These are phyloP conservation scores for Arthrocladium fulminans DNA, from an alignment of 2,329 filamentous ascomycete genomes.

Conservation along the genomic window DNA sequence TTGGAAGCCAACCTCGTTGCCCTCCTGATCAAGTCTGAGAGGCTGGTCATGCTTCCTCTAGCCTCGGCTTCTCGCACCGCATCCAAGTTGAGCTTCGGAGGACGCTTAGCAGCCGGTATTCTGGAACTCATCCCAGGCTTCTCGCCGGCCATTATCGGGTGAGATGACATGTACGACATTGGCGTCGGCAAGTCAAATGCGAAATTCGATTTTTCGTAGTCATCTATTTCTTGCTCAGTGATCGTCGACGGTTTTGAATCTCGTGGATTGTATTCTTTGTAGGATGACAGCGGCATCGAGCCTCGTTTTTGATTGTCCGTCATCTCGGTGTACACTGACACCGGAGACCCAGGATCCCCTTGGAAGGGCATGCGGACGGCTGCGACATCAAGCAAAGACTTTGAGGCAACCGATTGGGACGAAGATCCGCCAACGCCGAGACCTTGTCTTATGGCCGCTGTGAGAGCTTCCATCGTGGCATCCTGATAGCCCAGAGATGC, in stretches of 20 bases:
- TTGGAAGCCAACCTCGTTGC: conserved; percentile 80
- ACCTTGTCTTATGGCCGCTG: conserved; percentile 11
- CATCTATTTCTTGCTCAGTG: not conserved
- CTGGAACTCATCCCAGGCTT: conserved; percentile 31
- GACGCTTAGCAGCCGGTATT: conserved; percentile 36
- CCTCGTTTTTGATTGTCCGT: not conserved
- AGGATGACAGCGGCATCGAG: not conserved
- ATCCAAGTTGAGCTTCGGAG: conserved; percentile 71
- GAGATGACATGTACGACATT: not conserved
- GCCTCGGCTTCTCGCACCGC: conserved; percentile 72
- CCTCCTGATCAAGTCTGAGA: conserved; percentile 81
- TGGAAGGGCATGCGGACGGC: conserved; percentile 11
- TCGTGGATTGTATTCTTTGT: conserved; percentile 1
- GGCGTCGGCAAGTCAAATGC: not conserved
- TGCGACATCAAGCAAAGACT: not conserved
- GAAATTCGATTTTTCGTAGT: conserved; percentile 7
- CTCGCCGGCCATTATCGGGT: conserved; percentile 16
- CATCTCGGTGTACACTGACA: conserved; percentile 4
- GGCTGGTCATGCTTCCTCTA: conserved; percentile 79
- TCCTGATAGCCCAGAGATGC: not conserved
- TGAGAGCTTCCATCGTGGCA: conserved; percentile 2
- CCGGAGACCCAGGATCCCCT: not conserved
- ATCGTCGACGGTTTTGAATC: conserved; percentile 5
- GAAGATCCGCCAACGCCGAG: conserved; percentile 2
- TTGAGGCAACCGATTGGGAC: not conserved